A percentile compares a stretch with the other conserved stretches of the same genome.
phyloP scores from a whole-genome alignment of 768 basidiomycete genomes.

The Psilocybe cyanescens region DNA sequence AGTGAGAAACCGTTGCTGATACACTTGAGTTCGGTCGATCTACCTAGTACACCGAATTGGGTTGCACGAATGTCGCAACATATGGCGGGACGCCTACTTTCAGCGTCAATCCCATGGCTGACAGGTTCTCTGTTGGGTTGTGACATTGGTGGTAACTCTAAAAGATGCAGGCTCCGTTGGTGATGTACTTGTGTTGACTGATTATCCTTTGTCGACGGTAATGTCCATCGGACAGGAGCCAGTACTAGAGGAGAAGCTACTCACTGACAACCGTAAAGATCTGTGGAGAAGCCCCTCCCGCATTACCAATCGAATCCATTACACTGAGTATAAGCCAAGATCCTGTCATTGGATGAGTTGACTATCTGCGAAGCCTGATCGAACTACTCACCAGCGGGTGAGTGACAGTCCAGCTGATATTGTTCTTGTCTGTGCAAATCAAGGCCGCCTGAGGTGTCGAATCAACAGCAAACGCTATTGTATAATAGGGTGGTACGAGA shows the following conservation, averaged over 20 bases:
- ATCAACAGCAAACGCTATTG: constrained; percentile 43
- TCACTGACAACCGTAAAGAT: constrained; percentile 41
- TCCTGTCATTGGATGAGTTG: constrained; percentile 30
- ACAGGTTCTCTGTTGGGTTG: constrained; percentile 41
- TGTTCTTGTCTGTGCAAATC: constrained; percentile 38
- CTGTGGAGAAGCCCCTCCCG: constrained; percentile 41
- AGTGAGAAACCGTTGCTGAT: background rate
- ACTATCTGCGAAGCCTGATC: background rate
- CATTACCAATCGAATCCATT: constrained; percentile 45
- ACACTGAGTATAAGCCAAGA: constrained; percentile 46
- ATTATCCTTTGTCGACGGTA: constrained; percentile 25
- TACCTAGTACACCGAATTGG: constrained; percentile 23
- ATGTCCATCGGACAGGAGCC: background rate
- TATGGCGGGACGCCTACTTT: constrained; percentile 50
- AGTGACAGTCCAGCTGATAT: constrained; percentile 45
- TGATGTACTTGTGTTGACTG: constrained; percentile 28
- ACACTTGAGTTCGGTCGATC: background rate
- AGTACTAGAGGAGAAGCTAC: constrained; percentile 9
- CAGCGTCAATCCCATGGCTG: constrained; percentile 48
- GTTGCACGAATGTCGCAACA: constrained; percentile 40
- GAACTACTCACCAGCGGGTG: constrained; percentile 39
- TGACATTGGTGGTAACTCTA: constrained; percentile 41
- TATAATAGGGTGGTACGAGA: constrained; percentile 41
- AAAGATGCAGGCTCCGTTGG: constrained; percentile 26
- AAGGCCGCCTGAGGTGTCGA: constrained; percentile 37